A percentile compares a stretch with the other conserved stretches of the same genome.
phyloP scores from a whole-genome alignment of 441 rosid species.

The Euphorbia corollata region DNA sequence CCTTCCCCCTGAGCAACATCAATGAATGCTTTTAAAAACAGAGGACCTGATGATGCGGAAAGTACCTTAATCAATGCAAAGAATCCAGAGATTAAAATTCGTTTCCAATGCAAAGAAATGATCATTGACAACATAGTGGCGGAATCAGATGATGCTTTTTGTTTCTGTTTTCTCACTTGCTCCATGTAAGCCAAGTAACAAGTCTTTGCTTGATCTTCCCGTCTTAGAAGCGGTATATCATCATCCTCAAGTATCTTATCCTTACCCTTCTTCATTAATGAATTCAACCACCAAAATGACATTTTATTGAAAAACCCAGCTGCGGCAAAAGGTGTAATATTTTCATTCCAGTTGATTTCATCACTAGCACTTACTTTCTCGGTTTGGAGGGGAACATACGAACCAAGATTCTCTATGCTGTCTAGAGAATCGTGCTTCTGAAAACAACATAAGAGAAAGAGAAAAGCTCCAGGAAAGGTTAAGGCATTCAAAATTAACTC shows the following conservation, averaged over 20 bases:
- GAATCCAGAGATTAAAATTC: slow-evolving; percentile 36
- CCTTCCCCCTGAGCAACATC: slow-evolving; percentile 31
- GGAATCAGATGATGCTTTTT: slow-evolving; percentile 12
- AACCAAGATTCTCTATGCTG: slow-evolving; percentile 8
- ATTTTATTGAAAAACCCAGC: slow-evolving; percentile 38
- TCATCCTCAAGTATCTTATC: slow-evolving; percentile 32
- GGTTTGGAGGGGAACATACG: slow-evolving; percentile 30
- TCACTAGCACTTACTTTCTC: slow-evolving; percentile 14
- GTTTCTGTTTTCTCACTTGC: slow-evolving; percentile 23
- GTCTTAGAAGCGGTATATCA: slow-evolving; percentile 35
- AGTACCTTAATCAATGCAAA: slow-evolving; percentile 45
- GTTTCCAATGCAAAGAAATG: slow-evolving; percentile 32
- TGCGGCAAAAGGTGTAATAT: slow-evolving; percentile 36
- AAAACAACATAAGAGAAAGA: slow-evolving; percentile 22
- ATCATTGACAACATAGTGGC: slow-evolving; percentile 27
- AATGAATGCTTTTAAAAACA: slow-evolving; percentile 40
- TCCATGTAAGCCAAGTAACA: slow-evolving; percentile 35
- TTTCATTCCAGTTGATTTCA: slow-evolving; percentile 24
- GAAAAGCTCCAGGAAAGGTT: slow-evolving; percentile 30
- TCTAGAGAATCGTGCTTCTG: slow-evolving; percentile 18
- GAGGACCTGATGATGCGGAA: slow-evolving; percentile 33
- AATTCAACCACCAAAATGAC: slow-evolving; percentile 56
- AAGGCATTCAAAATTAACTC: slow-evolving; percentile 20
- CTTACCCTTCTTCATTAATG: slow-evolving; percentile 24
- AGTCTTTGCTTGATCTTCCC: slow-evolving; percentile 31